Base-by-base conservation (phyloP, 257 asterid genomes). In the Verbascum thapsus region DNA sequence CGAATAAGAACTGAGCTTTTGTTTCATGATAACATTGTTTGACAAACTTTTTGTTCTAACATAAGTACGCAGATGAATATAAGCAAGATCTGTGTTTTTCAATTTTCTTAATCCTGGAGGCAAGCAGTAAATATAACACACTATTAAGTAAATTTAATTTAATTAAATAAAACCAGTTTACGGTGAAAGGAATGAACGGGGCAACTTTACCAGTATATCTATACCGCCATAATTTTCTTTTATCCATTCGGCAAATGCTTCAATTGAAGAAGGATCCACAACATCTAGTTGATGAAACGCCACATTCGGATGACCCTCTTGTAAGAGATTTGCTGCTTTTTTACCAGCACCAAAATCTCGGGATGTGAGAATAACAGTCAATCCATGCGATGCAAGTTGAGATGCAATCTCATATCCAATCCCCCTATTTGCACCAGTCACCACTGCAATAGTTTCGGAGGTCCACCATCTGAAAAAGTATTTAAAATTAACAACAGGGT, bases 351-450 rank as follows among this genome's bases (percentile, higher is more conserved):
- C 86, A 17, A 86, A 72, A 42, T 85, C 97, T 48, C 99, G 76
- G 7, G 99, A 89, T 12, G 99, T 92, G 53, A 92, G 95, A 64
- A 92, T 53, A 7, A 89, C 95, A 0, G 90, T 89, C 75, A 92
- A 71, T 17, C 94, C 96, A 62, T 89, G 94, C 49, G 73, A 55
- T 6, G 90, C 97, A 12, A 92, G 89, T 55, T 89, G 96, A 61
- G 73, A 88, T 20, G 78, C 91, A 58, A 84, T 87, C 83, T 92
- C 99, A 73, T 87, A 87, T 19, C 99, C 99, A 34, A 92, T 89
- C 43, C 99, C 99, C 69, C 99, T 79, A 67, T 92, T 92, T 48
- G 90, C 89, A 58, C 99, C 99, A 2, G 99, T 89, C 63, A 92
- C 99, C 50, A 87, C 94, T 12, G 95, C 99, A 60, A 87, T 69